Evolutionary conservation across 2,329 filamentous ascomycete species (phyloP), one percentile per base, ranked within the genome.

Genomic region (Neonectria ditissima): DNA sequence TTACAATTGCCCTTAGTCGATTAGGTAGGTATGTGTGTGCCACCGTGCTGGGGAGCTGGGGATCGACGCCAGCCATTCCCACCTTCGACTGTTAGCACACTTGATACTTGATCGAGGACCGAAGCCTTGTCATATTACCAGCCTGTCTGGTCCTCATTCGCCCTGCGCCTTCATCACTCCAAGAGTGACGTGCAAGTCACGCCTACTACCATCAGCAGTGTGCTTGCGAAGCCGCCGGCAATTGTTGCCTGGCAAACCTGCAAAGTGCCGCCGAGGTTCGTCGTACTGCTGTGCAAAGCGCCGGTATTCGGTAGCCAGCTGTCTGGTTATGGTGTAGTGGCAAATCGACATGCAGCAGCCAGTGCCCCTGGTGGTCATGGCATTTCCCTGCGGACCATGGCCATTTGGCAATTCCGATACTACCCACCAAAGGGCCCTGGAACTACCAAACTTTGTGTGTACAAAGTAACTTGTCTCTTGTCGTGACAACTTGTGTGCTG

Each of bases 381-480:
- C 51, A 67, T 65, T 73, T 58, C n/a, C 26, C 48, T 45, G 65
- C 61, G 54, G 54, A 60, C 43, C 41, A n/a, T n/a, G n/a, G n/a
- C n/a, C n/a, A 66, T 69, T 68, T 51, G 18, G 37, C 47, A 68
- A 72, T 52, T 22, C 59, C 59, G 59, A 71, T 73, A 18, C 45
- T 61, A 48, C 39, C 9, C 16, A 41, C 30, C n/a, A 28, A 41
- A 37, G 45, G 51, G 53, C 53, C n/a, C n/a, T n/a, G n/a, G n/a
- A n/a, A n/a, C n/a, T n/a, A n/a, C n/a, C n/a, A n/a, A n/a, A n/a
- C n/a, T n/a, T n/a, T n/a, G n/a, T n/a, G n/a, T n/a, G n/a, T n/a
- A n/a, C n/a, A n/a, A n/a, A n/a, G n/a, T n/a, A n/a, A n/a, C 30
- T 28, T 28, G 26, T 28, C 26, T 28, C 8, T 4, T 28, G 26